phyloP scores from a whole-genome alignment of 805 yeast genomes.

The Candida nanaspora region DNA sequence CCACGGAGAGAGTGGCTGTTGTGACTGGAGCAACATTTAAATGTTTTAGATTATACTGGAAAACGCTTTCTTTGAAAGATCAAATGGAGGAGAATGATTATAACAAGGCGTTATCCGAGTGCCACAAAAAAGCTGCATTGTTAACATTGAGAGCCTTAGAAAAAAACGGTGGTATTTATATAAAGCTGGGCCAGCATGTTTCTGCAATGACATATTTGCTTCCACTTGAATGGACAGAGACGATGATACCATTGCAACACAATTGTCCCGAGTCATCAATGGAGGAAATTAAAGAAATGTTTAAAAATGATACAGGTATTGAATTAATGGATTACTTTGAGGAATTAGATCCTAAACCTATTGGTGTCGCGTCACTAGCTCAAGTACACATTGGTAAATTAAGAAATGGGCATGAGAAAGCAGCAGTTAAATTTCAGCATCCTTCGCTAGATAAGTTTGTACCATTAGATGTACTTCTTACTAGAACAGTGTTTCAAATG shows the following conservation, averaged over 20 bases:
- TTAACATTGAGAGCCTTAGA: constrained; percentile 76
- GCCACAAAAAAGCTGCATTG: constrained; percentile 72
- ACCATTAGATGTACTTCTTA: constrained; percentile 79
- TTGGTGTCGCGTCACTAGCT: constrained; percentile 94
- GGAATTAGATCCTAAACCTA: constrained; percentile 63
- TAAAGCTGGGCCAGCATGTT: constrained; percentile 91
- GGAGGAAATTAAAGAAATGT: constrained; percentile 63
- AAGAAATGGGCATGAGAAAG: constrained; percentile 49
- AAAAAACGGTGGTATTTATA: constrained; percentile 85
- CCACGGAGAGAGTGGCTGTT: constrained; percentile 47
- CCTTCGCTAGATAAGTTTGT: constrained; percentile 83
- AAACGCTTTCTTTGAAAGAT: constrained; percentile 37
- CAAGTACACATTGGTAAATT: constrained; percentile 84
- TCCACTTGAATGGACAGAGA: constrained; percentile 91
- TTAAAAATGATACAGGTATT: constrained; percentile 57
- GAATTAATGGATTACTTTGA: constrained; percentile 55
- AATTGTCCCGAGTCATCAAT: constrained; percentile 76
- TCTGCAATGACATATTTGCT: constrained; percentile 86
- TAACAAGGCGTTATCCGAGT: constrained; percentile 44
- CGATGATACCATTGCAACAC: constrained; percentile 91
- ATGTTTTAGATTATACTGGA: constrained; percentile 68
- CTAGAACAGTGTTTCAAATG: constrained; percentile 64
- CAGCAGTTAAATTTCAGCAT: constrained; percentile 93
- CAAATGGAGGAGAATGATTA: constrained; percentile 38
- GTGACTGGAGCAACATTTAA: constrained; percentile 62